Percentiles rank a stretch among this genome's conserved stretches.
These are phyloP conservation scores for Phytophthora sojae DNA, from an alignment of 352 stramenopile genomes.

Conservation along the genomic window DNA sequence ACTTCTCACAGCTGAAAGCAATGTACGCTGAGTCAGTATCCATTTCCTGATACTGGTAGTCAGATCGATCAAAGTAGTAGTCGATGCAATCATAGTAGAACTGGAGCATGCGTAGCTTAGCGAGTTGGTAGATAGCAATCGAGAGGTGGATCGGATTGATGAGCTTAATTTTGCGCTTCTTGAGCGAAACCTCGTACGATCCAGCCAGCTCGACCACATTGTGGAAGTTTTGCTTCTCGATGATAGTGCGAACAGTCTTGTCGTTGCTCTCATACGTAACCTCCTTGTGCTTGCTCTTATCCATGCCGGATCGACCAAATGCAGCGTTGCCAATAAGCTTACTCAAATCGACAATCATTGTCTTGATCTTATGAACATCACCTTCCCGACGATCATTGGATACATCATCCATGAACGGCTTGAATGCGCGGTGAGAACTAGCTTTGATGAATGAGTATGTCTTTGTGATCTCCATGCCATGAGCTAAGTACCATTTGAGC, in stretches of 20 bases:
- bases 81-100: no score
- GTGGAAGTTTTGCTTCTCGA: constrained; percentile 19
- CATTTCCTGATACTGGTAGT: no score
- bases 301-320: constrained; percentile 26
- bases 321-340: constrained; percentile 25
- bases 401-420: constrained; percentile 23
- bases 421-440: constrained; percentile 24
- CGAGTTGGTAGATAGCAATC: neutral
- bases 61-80: no score
- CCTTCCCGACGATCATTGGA: constrained; percentile 33
- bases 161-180: neutral
- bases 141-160: constrained; percentile 2
- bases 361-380: constrained; percentile 31
- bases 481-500: constrained; percentile 50
- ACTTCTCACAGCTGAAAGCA: no score
- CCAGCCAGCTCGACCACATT: constrained; percentile 16
- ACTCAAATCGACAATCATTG: constrained; percentile 30
- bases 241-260: neutral
- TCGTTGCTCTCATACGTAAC: constrained; percentile 20
- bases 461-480: constrained; percentile 43
- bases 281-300: constrained; percentile 28
- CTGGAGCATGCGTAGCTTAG: no score
- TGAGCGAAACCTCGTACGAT: constrained; percentile 19
- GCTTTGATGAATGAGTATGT: constrained; percentile 43
- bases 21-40: no score